Percentiles rank a stretch among this genome's conserved stretches.
These are phyloP conservation scores for Exobasidium cylindrosporum DNA, from an alignment of 1,284 basidiomycete genomes.

Conservation along the genomic window DNA sequence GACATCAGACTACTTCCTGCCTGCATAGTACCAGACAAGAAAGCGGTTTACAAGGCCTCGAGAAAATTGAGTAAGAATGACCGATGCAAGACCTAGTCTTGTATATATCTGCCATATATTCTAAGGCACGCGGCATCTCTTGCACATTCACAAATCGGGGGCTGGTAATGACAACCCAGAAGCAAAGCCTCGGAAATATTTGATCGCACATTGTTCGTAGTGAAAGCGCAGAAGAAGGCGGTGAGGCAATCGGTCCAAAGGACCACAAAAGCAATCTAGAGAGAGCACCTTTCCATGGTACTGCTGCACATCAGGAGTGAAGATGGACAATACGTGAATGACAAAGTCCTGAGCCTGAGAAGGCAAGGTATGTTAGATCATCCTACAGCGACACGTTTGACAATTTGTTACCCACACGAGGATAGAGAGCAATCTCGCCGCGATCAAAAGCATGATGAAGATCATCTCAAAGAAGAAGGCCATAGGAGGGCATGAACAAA, in stretches of 20 bases:
- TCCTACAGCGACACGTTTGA: neutral
- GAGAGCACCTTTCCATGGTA: conserved; percentile 11
- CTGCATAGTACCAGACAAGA: too few relatives aligned
- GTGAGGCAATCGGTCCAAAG: conserved; percentile 1
- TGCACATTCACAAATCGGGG: too few relatives aligned
- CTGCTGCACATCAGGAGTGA: conserved; percentile 3
- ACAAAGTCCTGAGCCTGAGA: too few relatives aligned
- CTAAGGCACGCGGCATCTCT: too few relatives aligned
- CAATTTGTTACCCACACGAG: neutral
- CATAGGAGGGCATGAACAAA: neutral
- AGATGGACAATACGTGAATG: too few relatives aligned
- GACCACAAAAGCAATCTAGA: neutral
- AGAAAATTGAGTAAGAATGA: too few relatives aligned
- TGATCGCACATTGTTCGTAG: conserved; percentile 13
- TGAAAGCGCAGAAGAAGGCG: conserved; percentile 9
- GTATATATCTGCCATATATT: too few relatives aligned
- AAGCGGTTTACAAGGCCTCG: too few relatives aligned
- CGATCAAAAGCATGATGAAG: conserved; percentile 8
- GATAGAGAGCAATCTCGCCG: neutral
- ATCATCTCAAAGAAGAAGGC: neutral
- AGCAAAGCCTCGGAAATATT: conserved; percentile 11
- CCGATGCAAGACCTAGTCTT: too few relatives aligned
- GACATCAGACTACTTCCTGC: too few relatives aligned
- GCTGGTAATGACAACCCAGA: conserved; percentile 3
- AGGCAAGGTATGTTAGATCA: too few relatives aligned